Evolutionary conservation across 305 asterid genomes (phyloP), one percentile per base, ranked within the genome.

Genomic region (Fraxinus angustifolia): DNA sequence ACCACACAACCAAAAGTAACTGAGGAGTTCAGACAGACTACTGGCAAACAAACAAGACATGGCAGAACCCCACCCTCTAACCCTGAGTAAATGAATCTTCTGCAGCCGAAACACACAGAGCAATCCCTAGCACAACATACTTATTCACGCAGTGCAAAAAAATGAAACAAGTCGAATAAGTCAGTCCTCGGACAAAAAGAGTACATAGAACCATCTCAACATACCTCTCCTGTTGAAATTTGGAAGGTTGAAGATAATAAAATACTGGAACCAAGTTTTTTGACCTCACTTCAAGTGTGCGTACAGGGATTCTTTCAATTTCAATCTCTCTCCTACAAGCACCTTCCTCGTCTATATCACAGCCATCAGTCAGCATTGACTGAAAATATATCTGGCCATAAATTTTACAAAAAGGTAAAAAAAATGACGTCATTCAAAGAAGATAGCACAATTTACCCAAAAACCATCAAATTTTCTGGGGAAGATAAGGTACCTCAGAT

Each of bases 201-300:
- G 16, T 35, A 31, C 1, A 42, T 48, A 67, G 42, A 67, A 60
- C 23, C 21, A 40, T 72, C 36, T 62, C 7, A 81, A 84, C 88
- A 12, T 19, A 96, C 99, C 98, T 92, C 84, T 89, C 93, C 40
- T 65, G 87, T 62, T 87, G 96, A 78, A 84, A 83, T 80, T 84
- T 90, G 76, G 94, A 91, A 82, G 85, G 83, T 84, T 91, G 98
- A 85, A 86, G 89, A 82, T 87, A 87, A 84, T 94, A 92, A 80
- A 89, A 91, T 87, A 91, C 94, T 11, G 97, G 97, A 86, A 95
- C 90, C 81, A 91, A 83, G 87, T 89, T 92, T 84, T 88, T 92
- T 31, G 93, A 89, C 88, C 93, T 88, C n/a, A 91, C 89, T 88
- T 94, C 97, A n/a, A 96, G 88, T 78, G 62, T 83, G 72, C 87